These are phyloP conservation scores for Penicillium tannophilum DNA, from an alignment of 495 filamentous ascomycete genomes.

Conservation along the genomic window DNA sequence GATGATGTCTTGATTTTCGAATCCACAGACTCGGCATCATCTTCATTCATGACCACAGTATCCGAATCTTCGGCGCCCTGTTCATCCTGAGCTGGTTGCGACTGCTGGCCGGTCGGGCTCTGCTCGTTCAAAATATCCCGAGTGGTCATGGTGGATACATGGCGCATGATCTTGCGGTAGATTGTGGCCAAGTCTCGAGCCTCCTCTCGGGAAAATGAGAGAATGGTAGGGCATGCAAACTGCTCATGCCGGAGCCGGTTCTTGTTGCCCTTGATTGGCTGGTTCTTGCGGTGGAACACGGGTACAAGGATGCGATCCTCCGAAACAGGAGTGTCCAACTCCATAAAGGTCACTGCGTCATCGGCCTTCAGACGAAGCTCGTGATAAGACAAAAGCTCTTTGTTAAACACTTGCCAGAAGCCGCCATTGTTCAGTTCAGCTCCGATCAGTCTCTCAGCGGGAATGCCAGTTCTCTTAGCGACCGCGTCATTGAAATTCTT, in stretches of 20 bases:
- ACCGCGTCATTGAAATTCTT: constrained; percentile 74
- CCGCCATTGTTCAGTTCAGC: constrained; percentile 77
- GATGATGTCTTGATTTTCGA: constrained; percentile 72
- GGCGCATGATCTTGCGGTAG: constrained; percentile 59
- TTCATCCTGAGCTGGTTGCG: constrained; percentile 19
- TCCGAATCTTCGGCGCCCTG: constrained; percentile 65
- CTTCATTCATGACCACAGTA: constrained; percentile 68
- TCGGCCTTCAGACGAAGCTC: constrained; percentile 63
- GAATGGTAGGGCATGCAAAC: constrained; percentile 61
- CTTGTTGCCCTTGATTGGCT: constrained; percentile 21
- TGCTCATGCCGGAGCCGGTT: constrained; percentile 40
- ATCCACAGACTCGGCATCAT: constrained; percentile 72
- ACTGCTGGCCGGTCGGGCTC: constrained; percentile 8
- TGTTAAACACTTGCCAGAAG: constrained; percentile 82
- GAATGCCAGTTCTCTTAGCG: constrained; percentile 58
- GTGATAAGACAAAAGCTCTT: constrained; percentile 57
- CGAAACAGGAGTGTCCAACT: constrained; percentile 66
- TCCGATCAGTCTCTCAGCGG: constrained; percentile 62
- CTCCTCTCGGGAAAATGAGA: constrained; percentile 64
- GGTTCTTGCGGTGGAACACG: constrained; percentile 65
- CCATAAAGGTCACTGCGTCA: constrained; percentile 74
- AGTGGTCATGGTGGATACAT: constrained; percentile 63
- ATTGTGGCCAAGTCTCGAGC: constrained; percentile 60
- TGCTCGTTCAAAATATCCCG: constrained; percentile 57
- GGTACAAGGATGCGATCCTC: constrained; percentile 77